Evolutionary conservation across 306 rosid genomes (phyloP).

Genomic region (Trifolium subterraneum): DNA sequence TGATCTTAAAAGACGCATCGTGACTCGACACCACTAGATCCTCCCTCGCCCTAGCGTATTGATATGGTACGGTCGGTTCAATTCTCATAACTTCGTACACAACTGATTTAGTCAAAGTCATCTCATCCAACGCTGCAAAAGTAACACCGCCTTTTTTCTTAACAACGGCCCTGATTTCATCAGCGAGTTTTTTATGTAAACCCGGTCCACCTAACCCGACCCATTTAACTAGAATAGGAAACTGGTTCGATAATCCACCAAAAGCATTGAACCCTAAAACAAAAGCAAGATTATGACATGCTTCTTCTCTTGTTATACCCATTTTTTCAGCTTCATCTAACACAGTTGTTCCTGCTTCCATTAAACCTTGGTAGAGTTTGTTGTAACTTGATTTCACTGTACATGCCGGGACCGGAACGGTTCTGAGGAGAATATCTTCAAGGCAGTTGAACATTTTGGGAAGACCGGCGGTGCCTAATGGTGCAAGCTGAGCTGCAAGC

Average conservation of each 20-base stretch:
- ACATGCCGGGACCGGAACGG: conserved; percentile 55
- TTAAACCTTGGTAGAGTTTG: conserved; percentile 52
- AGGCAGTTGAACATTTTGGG: conserved; percentile 50
- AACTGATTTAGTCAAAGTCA: conserved; percentile 66
- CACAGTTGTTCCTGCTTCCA: conserved; percentile 36
- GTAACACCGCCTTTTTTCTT: conserved; percentile 51
- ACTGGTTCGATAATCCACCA: conserved; percentile 64
- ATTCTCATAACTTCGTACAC: conserved; percentile 68
- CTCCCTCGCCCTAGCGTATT: conserved; percentile 71
- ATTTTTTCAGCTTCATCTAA: conserved; percentile 60
- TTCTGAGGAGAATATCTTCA: conserved; percentile 60
- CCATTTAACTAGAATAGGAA: conserved; percentile 68
- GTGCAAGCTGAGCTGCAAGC: conserved; percentile 64
- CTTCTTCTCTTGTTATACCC: conserved; percentile 63
- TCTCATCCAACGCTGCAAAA: conserved; percentile 46
- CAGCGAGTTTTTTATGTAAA: conserved; percentile 53
- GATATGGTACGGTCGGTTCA: conserved; percentile 78
- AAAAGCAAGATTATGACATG: conserved; percentile 71
- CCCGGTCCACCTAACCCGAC: conserved; percentile 52
- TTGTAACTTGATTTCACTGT: conserved; percentile 53
- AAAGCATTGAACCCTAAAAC: conserved; percentile 67
- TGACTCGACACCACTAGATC: conserved; percentile 64
- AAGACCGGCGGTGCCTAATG: conserved; percentile 46
- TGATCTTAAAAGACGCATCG: conserved; percentile 62
- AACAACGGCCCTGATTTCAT: conserved; percentile 62